A percentile compares a stretch with the other conserved stretches of the same genome.
Evolutionary conservation across 2,329 filamentous ascomycete species (phyloP).

Genomic region (Trichoderma simmonsii): DNA sequence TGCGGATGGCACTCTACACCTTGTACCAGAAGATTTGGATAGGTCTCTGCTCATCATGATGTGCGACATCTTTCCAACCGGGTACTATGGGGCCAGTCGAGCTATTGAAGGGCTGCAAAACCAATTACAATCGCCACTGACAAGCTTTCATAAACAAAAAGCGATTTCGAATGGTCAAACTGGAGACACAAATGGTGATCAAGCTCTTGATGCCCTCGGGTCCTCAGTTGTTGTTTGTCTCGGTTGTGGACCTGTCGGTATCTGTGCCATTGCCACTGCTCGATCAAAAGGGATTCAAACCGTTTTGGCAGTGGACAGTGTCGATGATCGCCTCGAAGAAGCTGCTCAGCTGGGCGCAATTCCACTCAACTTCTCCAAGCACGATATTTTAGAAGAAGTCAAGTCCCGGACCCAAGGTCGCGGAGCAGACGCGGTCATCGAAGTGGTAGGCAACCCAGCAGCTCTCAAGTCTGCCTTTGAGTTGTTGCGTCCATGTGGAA

Average conservation of each 20-base stretch:
- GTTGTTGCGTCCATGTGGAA: not conserved
- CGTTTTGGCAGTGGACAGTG: not conserved
- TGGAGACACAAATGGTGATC: not conserved
- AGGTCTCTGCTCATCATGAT: not conserved
- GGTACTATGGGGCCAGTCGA: not conserved
- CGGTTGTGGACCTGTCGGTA: not conserved
- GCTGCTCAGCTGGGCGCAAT: not conserved
- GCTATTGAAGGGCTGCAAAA: not conserved
- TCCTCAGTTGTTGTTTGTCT: not conserved
- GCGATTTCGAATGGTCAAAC: not conserved
- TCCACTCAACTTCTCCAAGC: not conserved
- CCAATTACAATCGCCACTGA: not conserved
- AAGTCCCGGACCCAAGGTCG: not conserved
- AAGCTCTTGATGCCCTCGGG: not conserved
- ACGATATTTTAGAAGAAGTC: not conserved
- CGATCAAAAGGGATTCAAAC: not conserved
- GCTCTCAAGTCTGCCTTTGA: conserved; percentile 1
- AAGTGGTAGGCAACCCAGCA: not conserved
- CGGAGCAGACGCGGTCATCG: not conserved
- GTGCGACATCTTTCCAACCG: conserved; percentile 7
- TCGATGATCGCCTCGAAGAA: not conserved
- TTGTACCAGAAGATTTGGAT: not conserved
- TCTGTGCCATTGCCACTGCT: conserved; percentile 3
- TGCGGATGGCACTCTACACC: not conserved
- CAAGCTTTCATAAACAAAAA: not conserved